Evolutionary conservation across 805 yeast species (phyloP).

Genomic region (Wickerhamomyces canadensis): DNA sequence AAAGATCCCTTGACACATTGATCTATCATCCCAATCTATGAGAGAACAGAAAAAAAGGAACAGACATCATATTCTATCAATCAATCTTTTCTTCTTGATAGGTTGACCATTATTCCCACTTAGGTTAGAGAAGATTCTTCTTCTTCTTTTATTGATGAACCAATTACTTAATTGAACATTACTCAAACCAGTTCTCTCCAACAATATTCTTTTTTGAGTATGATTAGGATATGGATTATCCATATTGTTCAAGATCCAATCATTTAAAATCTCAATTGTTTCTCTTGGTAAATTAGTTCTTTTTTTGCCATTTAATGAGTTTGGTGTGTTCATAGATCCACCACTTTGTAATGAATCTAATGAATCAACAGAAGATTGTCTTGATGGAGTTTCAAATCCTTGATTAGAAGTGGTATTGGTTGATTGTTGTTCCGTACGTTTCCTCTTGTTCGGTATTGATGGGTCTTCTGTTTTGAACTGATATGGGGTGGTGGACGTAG

Average conservation of each 20-base stretch:
- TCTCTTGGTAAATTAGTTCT: constrained; percentile 77
- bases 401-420: background rate
- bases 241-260: constrained; percentile 70
- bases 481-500: background rate
- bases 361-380: constrained; percentile 10
- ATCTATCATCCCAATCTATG: background rate
- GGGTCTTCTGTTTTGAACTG: constrained; percentile 2
- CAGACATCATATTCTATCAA: constrained; percentile 14
- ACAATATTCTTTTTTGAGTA: constrained; percentile 64
- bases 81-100: constrained; percentile 26
- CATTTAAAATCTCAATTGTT: constrained; percentile 64
- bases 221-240: constrained; percentile 84
- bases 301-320: constrained; percentile 26
- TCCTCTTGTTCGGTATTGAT: background rate
- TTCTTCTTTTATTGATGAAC: constrained; percentile 83
- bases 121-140: constrained; percentile 44
- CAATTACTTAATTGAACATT: constrained; percentile 80
- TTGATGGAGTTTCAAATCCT: background rate
- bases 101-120: constrained; percentile 28
- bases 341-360: constrained; percentile 9
- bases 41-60: background rate
- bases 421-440: background rate
- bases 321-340: constrained; percentile 6
- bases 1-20: too few relatives aligned
- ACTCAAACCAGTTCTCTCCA: constrained; percentile 69